phyloP scores from a whole-genome alignment of 768 basidiomycete species.

The Fibroporia radiculosa region DNA sequence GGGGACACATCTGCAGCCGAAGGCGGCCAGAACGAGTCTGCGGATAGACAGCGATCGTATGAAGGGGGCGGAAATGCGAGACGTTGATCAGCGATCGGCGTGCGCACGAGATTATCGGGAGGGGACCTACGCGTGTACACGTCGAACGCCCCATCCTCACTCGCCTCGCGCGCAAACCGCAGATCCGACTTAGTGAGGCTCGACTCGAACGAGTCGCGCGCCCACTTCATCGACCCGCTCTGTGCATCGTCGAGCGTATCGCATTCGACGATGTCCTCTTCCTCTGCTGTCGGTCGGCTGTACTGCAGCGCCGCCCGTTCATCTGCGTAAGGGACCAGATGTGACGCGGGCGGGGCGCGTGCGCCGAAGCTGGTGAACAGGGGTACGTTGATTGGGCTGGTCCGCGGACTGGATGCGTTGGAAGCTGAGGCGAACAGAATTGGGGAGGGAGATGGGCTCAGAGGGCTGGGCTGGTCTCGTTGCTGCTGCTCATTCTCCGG shows the following conservation, averaged over 20 bases:
- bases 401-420: conserved; percentile 5
- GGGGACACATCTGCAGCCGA: neutral
- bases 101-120: neutral
- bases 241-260: conserved; percentile 10
- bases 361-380: conserved; percentile 1
- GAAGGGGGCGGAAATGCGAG: neutral
- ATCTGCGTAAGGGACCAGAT: too few species aligned
- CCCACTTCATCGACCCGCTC: conserved; percentile 17
- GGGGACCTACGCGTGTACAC: conserved; percentile 4
- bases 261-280: conserved; percentile 4
- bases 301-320: neutral
- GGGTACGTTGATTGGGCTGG: neutral
- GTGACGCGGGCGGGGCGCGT: too few species aligned
- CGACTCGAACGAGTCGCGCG: conserved; percentile 10
- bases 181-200: conserved; percentile 13
- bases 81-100: conserved; percentile 4
- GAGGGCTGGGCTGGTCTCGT: neutral
- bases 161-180: conserved; percentile 8
- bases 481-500: neutral
- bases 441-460: conserved; percentile 16
- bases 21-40: neutral
- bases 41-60: conserved; percentile 1
- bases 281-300: neutral
- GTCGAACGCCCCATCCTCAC: conserved; percentile 7
- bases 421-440: conserved; percentile 18